Conservation (phyloP, 805 yeast genomes). For the Spathaspora arborariae region DNA sequence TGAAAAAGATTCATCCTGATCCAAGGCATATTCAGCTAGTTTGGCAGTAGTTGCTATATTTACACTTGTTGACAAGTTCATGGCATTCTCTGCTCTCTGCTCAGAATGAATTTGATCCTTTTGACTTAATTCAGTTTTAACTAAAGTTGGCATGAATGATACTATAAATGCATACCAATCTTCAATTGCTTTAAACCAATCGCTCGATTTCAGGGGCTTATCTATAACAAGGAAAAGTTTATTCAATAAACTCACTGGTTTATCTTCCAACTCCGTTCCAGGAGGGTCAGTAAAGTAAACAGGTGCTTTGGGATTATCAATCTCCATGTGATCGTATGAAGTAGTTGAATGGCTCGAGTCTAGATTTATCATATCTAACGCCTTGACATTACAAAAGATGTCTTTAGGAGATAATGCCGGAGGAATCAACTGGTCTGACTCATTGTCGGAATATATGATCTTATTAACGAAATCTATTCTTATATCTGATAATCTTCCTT, state of each 20-base stretch:
- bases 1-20: conserved; percentile 1
- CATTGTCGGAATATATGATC: conserved; percentile 1
- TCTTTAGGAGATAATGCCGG: conserved; percentile 6
- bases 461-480: conserved; percentile 27
- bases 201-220: conserved; percentile 3
- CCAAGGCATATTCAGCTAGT: conserved; percentile 4
- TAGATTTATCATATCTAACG: conserved; percentile 14
- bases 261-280: neutral
- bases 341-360: neutral
- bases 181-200: conserved; percentile 8
- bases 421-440: neutral
- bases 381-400: conserved; percentile 21
- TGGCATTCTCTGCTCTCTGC: conserved; percentile 20
- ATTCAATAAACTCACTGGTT: conserved; percentile 1
- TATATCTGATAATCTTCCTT: conserved; percentile 25
- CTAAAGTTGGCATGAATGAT: conserved; percentile 24
- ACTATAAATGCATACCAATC: conserved; percentile 7
- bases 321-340: conserved; percentile 12
- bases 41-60: conserved; percentile 3
- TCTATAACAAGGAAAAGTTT: conserved; percentile 7
- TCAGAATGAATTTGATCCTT: conserved; percentile 33
- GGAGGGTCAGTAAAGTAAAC: conserved; percentile 1
- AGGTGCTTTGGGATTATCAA: conserved; percentile 8
- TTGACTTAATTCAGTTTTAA: conserved; percentile 26
- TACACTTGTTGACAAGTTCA: conserved; percentile 1